Conservation (phyloP, 345 rosid species). For the Brassica cretica region DNA sequence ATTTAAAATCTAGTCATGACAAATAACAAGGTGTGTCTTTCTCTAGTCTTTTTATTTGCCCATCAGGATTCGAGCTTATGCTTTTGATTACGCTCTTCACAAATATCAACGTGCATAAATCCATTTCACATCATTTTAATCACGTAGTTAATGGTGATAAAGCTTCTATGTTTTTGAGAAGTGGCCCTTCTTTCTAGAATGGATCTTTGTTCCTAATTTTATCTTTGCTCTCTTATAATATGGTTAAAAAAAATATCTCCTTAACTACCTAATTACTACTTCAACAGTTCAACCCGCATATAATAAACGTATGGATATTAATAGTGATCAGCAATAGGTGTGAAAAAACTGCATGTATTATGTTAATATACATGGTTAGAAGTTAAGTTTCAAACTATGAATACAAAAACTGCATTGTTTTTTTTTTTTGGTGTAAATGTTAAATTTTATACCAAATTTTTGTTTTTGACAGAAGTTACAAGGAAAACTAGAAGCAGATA, state of each 20-base stretch:
- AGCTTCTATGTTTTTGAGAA: slow-evolving; percentile 35
- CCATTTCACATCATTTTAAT: slow-evolving; percentile 23
- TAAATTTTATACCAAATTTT: no score
- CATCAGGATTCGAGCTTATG: slow-evolving; percentile 41
- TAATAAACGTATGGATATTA: neutral
- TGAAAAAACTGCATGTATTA: neutral
- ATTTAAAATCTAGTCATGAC: slow-evolving; percentile 24
- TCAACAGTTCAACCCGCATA: neutral
- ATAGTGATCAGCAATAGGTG: neutral
- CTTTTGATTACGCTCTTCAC: slow-evolving; percentile 39
- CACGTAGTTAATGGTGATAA: slow-evolving; percentile 29
- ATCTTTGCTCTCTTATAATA: slow-evolving; percentile 1
- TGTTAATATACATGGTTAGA: neutral
- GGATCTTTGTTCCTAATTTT: slow-evolving; percentile 35
- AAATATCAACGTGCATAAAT: slow-evolving; percentile 35
- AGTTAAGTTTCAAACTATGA: neutral
- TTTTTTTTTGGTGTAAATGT: no score
- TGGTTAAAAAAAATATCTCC: neutral
- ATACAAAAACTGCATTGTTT: neutral
- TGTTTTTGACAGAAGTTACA: no score
- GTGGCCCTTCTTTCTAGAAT: slow-evolving; percentile 40
- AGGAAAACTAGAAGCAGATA: no score
- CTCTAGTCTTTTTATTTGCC: slow-evolving; percentile 36
- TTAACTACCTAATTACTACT: neutral
- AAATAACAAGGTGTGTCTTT: slow-evolving; percentile 37